These are phyloP conservation scores for Mycena capillaripes DNA, from an alignment of 768 basidiomycete genomes.

Conservation along the genomic window DNA sequence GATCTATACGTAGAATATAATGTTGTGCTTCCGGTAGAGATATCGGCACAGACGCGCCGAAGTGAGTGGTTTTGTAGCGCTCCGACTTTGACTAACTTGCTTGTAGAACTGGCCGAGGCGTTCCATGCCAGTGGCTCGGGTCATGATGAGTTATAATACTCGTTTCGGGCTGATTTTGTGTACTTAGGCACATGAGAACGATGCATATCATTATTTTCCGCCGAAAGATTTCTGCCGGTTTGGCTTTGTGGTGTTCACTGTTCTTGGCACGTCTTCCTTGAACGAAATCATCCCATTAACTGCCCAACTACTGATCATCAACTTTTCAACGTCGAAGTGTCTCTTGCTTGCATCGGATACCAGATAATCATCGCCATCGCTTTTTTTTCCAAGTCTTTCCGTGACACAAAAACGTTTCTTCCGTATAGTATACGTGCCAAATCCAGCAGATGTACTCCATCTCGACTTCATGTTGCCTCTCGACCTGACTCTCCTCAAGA, in stretches of 20 bases:
- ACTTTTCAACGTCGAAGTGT: slow-evolving; percentile 18
- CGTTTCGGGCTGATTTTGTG: slow-evolving; percentile 31
- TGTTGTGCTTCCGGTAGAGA: slow-evolving; percentile 85
- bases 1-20: slow-evolving; percentile 95
- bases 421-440: not conserved
- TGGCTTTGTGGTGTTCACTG: slow-evolving; percentile 3
- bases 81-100: slow-evolving; percentile 10
- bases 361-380: not conserved
- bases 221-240: not conserved
- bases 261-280: slow-evolving; percentile 38
- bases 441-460: not conserved
- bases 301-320: slow-evolving; percentile 23
- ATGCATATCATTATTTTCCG: slow-evolving; percentile 42
- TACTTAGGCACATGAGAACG: slow-evolving; percentile 27
- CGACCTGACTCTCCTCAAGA: not conserved
- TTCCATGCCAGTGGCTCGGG: slow-evolving; percentile 59
- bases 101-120: slow-evolving; percentile 66
- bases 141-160: slow-evolving; percentile 58
- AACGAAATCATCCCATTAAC: not conserved
- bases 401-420: not conserved
- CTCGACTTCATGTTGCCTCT: not conserved
- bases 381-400: not conserved
- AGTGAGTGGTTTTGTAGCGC: slow-evolving; percentile 68
- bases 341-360: not conserved
- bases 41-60: slow-evolving; percentile 75